Evolutionary conservation across 1,284 basidiomycete species (phyloP).

Genomic region (Sporisorium sorghi): DNA sequence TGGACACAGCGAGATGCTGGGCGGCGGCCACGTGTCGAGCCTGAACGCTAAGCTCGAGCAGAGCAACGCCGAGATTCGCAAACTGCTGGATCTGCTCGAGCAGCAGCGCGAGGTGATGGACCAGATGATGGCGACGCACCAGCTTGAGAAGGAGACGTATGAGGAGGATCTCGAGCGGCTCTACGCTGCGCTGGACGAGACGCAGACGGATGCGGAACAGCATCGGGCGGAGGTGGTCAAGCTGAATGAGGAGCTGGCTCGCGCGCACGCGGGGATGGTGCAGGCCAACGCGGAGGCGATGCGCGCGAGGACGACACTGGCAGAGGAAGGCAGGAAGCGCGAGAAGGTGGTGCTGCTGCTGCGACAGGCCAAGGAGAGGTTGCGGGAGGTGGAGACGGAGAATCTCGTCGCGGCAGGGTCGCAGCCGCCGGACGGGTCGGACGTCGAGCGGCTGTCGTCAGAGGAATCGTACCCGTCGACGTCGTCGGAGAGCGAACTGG

Average conservation of each 20-base stretch:
- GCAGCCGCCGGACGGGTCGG: not conserved
- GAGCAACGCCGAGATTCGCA: conserved; percentile 52
- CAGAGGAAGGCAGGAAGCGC: conserved; percentile 45
- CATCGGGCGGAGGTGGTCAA: conserved; percentile 20
- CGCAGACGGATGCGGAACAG: conserved; percentile 24
- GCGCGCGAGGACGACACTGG: conserved; percentile 13
- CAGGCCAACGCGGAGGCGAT: conserved; percentile 49
- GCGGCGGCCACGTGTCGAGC: conserved; percentile 39
- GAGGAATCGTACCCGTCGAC: not conserved
- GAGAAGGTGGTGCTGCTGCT: conserved; percentile 47
- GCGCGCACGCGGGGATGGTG: conserved; percentile 38
- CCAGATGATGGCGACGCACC: conserved; percentile 62
- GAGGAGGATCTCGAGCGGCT: conserved; percentile 52
- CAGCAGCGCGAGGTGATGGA: conserved; percentile 63
- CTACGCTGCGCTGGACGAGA: conserved; percentile 37
- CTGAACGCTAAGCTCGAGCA: conserved; percentile 54
- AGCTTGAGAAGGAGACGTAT: conserved; percentile 52
- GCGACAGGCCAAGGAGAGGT: conserved; percentile 32
- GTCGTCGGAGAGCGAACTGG: conserved; percentile 19
- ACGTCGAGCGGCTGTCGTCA: not conserved
- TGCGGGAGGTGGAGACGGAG: conserved; percentile 35
- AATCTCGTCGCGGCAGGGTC: conserved; percentile 6
- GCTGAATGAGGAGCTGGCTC: conserved; percentile 46
- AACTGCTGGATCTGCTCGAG: conserved; percentile 60
- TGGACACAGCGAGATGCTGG: conserved; percentile 44